Evolutionary conservation across 1,284 basidiomycete species (phyloP).

Genomic region (Leccinum glutinopallens): DNA sequence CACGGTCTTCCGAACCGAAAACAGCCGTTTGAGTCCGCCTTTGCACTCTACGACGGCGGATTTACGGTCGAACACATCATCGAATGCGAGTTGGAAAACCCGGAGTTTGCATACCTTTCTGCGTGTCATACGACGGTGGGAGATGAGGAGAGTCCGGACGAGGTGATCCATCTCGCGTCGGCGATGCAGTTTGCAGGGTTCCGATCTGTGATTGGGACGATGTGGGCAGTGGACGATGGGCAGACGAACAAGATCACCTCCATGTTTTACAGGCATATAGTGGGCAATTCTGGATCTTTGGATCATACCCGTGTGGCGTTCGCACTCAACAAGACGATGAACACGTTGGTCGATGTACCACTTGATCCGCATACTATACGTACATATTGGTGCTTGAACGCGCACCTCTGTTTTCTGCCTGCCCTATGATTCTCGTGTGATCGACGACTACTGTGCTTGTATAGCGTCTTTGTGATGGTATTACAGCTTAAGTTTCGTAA

Average conservation of each 20-base stretch:
- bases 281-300: not conserved
- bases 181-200: constrained; percentile 2
- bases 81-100: not conserved
- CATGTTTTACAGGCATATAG: not conserved
- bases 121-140: constrained; percentile 1
- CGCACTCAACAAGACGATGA: not conserved
- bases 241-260: not conserved
- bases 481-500: too few species aligned
- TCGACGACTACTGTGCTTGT: not conserved
- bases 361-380: not conserved
- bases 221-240: constrained; percentile 1
- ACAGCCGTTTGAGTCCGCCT: not conserved
- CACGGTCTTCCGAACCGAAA: not conserved
- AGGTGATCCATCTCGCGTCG: constrained; percentile 3
- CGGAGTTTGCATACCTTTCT: constrained; percentile 1
- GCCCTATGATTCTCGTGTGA: too few species aligned
- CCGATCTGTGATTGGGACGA: constrained; percentile 3
- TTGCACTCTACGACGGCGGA: not conserved
- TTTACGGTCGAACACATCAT: constrained; percentile 3
- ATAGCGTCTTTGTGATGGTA: not conserved
- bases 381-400: not conserved
- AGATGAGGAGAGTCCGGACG: not conserved
- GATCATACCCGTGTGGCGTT: constrained; percentile 2
- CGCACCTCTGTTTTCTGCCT: not conserved
- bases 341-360: not conserved